These are phyloP conservation scores for Mrakia gelida DNA, from an alignment of 768 basidiomycete genomes.

Conservation along the genomic window DNA sequence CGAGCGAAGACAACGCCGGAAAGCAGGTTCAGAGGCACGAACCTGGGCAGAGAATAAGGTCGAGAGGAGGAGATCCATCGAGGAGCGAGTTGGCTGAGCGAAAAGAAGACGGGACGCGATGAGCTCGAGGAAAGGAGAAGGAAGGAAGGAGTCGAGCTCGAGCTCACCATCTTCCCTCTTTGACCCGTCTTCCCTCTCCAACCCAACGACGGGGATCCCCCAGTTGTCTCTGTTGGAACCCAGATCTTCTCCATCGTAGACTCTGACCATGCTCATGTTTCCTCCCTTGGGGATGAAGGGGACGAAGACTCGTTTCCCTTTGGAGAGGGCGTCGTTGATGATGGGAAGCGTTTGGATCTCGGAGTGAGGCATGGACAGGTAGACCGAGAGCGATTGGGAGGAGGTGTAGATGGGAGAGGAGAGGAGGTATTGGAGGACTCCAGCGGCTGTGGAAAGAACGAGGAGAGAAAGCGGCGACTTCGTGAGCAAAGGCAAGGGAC, in stretches of 20 bases:
- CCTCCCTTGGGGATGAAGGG: constrained; percentile 23
- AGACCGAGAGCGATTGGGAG: constrained; percentile 21
- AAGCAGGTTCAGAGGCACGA: background rate
- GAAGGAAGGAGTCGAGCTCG: background rate
- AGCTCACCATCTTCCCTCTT: constrained; percentile 27
- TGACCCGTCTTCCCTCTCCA: background rate
- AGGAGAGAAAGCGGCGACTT: background rate
- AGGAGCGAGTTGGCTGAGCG: background rate
- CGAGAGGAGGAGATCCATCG: constrained; percentile 1
- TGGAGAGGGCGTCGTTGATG: constrained; percentile 23
- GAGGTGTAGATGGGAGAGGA: constrained; percentile 16
- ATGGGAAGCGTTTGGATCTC: constrained; percentile 28
- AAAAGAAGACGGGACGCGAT: background rate
- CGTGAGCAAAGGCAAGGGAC: background rate
- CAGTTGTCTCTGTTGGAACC: constrained; percentile 23
- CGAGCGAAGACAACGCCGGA: background rate
- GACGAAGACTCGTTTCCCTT: constrained; percentile 26
- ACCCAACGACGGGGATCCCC: constrained; percentile 28
- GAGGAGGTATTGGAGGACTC: background rate
- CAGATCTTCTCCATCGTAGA: constrained; percentile 17
- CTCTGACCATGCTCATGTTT: constrained; percentile 29
- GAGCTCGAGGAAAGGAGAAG: background rate
- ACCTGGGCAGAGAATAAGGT: constrained; percentile 11
- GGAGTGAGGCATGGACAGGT: constrained; percentile 19
- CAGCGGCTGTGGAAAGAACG: background rate